Conservation (phyloP, 352 stramenopile species). For the Thraustochytrium striatum region DNA sequence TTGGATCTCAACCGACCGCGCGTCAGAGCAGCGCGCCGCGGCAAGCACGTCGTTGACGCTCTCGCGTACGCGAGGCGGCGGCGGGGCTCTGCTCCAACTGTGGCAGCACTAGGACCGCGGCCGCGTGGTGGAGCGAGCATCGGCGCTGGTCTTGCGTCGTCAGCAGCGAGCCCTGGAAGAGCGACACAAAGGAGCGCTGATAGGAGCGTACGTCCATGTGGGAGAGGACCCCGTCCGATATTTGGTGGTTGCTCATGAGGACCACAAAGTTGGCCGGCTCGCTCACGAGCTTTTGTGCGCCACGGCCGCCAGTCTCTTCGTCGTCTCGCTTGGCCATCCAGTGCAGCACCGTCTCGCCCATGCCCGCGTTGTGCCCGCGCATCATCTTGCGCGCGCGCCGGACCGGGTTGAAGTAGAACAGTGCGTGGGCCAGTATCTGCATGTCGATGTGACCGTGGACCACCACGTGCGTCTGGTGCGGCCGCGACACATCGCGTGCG, state of each 20-base stretch:
- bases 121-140: neutral
- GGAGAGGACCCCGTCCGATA: neutral
- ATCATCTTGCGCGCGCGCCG: conserved; percentile 10
- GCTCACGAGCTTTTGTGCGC: too few species aligned
- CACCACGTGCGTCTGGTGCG: conserved; percentile 26
- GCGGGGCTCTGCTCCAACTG: too few species aligned
- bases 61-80: neutral
- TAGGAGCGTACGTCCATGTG: neutral
- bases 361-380: neutral
- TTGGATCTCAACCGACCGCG: neutral
- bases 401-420: conserved; percentile 42
- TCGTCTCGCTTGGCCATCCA: too few species aligned
- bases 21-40: neutral
- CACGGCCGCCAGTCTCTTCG: too few species aligned
- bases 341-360: neutral
- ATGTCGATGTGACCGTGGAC: conserved; percentile 27
- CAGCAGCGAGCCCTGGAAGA: conserved; percentile 28
- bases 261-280: conserved; percentile 33
- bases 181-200: conserved; percentile 15
- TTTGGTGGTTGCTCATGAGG: conserved; percentile 13
- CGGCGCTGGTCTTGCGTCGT: neutral
- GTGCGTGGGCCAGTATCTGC: neutral
- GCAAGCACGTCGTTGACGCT: neutral
- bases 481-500: neutral
- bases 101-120: conserved; percentile 28